Percentiles rank a stretch among this genome's conserved stretches.
Evolutionary conservation across 1,139 yeast genomes (phyloP).

Genomic region (Suhomyces panamericanus): DNA sequence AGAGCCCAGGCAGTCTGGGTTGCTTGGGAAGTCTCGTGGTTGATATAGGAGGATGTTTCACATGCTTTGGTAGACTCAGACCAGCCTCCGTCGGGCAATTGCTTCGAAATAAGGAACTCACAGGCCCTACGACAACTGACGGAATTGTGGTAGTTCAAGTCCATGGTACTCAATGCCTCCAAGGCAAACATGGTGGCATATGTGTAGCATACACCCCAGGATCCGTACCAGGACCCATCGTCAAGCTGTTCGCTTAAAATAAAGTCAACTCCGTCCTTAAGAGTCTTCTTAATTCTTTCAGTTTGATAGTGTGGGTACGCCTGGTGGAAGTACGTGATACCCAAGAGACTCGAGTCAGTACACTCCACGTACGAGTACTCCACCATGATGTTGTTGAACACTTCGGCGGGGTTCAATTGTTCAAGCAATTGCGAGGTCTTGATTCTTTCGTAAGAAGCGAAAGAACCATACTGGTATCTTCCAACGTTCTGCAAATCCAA

Average conservation of each 20-base stretch:
- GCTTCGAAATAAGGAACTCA: slow-evolving; percentile 76
- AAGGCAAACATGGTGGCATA: slow-evolving; percentile 98
- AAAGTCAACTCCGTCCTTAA: slow-evolving; percentile 70
- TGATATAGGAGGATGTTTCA: slow-evolving; percentile 79
- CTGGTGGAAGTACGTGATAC: slow-evolving; percentile 75
- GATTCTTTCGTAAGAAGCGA: slow-evolving; percentile 86
- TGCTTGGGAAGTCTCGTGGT: slow-evolving; percentile 57
- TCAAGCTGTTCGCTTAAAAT: slow-evolving; percentile 64
- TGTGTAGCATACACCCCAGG: slow-evolving; percentile 97
- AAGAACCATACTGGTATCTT: slow-evolving; percentile 82
- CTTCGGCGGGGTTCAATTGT: slow-evolving; percentile 90
- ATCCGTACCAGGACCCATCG: slow-evolving; percentile 98
- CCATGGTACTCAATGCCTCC: slow-evolving; percentile 81
- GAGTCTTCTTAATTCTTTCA: slow-evolving; percentile 64
- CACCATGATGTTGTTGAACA: slow-evolving; percentile 96
- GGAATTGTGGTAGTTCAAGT: slow-evolving; percentile 61
- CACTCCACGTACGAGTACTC: slow-evolving; percentile 98
- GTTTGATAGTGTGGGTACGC: slow-evolving; percentile 62
- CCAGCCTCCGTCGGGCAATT: slow-evolving; percentile 94
- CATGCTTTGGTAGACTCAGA: slow-evolving; percentile 85
- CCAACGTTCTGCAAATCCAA: slow-evolving; percentile 65
- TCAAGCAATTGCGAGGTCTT: slow-evolving; percentile 81
- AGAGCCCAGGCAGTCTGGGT: slow-evolving; percentile 96
- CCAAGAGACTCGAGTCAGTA: slow-evolving; percentile 91
- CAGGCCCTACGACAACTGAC: slow-evolving; percentile 71